Evolutionary conservation across 345 rosid species (phyloP), one percentile per base, ranked within the genome.

Genomic region (Cardiospermum halicacabum): DNA sequence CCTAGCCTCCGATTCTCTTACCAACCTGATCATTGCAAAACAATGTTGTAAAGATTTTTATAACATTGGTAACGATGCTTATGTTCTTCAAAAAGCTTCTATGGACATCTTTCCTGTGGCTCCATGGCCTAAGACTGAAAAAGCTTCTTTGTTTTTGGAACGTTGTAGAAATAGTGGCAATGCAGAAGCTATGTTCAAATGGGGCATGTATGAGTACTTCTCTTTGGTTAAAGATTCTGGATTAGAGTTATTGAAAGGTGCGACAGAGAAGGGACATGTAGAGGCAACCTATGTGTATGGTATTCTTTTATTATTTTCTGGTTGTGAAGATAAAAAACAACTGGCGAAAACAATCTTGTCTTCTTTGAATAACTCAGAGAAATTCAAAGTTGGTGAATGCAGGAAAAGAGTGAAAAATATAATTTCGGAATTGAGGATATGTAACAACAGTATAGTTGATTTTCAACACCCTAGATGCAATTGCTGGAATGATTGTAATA

Each of bases 141-240:
- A 3, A 16, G 43, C 11, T 11, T 32, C 26, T 2, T 19, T 2
- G 7, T 65, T 69, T 26, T 13, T 55, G 10, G n/a, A 26, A 3
- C 45, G 48, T 0, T 74, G 68, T 49, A 49, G 24, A 15, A 53
- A 61, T 1, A 31, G 54, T 19, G 68, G 54, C 4, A 72, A 66
- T 6, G 54, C 53, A 1, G 64, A 47, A 32, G 45, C 59, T 1
- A 11, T 67, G 3, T 67, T 55, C n/a, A 13, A 47, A 49, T 21
- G 7, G 1, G 64, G 68, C 7, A 48, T 62, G 25, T 4, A 27
- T 0, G 48, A 72, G 1, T 62, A 32, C 18, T 72, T 72, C 30
- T 10, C 39, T 5, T 5, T 3, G 2, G 5, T 0, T 0, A 37
- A 32, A 19, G 0, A 54, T 8, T 25, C 22, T 1, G 60, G 76